Conservation (phyloP, 2,329 filamentous ascomycete genomes). For the Colletotrichum endophyticum region DNA sequence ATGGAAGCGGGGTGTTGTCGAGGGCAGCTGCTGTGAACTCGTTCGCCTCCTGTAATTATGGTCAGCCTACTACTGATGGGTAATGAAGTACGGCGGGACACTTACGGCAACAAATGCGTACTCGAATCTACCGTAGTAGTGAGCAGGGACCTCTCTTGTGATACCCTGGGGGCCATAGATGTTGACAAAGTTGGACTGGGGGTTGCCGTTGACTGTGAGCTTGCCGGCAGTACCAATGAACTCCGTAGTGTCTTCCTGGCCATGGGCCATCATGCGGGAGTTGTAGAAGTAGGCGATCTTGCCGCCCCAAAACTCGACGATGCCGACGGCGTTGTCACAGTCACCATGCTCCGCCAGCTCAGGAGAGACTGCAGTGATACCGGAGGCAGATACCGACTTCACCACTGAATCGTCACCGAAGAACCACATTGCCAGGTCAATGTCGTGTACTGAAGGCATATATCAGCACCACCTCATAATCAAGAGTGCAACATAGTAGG, state of each 20-base stretch:
- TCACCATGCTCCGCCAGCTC: slow-evolving; percentile 36
- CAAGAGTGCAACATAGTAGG: too few species aligned
- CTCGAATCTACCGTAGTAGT: slow-evolving; percentile 69
- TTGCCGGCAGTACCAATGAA: slow-evolving; percentile 72
- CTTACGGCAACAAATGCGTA: slow-evolving; percentile 59
- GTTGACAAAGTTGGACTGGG: slow-evolving; percentile 58
- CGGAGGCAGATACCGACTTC: slow-evolving; percentile 34
- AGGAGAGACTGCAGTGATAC: slow-evolving; percentile 35
- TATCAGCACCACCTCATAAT: too few species aligned
- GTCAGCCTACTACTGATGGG: accelerated
- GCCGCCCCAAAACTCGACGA: slow-evolving; percentile 69
- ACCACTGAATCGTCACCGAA: slow-evolving; percentile 34
- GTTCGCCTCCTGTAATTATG: slow-evolving; percentile 52
- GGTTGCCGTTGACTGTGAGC: slow-evolving; percentile 64
- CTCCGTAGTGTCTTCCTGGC: slow-evolving; percentile 71
- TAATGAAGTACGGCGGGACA: accelerated
- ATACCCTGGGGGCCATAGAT: slow-evolving; percentile 59
- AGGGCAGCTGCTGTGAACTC: slow-evolving; percentile 66
- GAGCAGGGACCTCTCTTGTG: slow-evolving; percentile 60
- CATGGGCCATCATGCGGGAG: slow-evolving; percentile 70
- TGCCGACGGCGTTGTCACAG: slow-evolving; percentile 44
- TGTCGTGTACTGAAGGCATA: background rate
- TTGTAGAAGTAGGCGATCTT: slow-evolving; percentile 70
- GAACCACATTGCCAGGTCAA: slow-evolving; percentile 36
- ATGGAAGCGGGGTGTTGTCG: slow-evolving; percentile 58